These are phyloP conservation scores for Asterella californica DNA, from an alignment of 225 moss, liverwort and hornwort genomes.

Conservation along the genomic window DNA sequence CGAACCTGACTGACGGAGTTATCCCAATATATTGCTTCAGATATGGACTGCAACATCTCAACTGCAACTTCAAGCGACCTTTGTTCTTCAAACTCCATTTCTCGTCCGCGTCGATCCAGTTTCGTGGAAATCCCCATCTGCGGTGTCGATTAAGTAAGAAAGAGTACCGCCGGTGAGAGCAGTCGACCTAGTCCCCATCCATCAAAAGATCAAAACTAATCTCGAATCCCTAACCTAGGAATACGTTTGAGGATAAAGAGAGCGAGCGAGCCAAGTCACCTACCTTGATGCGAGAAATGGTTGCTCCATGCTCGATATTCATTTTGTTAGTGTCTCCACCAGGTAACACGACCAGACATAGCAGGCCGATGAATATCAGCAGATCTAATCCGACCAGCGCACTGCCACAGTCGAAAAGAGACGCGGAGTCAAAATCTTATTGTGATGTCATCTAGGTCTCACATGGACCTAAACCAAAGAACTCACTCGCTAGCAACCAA, in stretches of 20 bases:
- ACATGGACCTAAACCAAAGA: not conserved
- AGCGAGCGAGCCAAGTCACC: not conserved
- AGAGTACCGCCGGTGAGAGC: not conserved
- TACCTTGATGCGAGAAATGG: conserved; percentile 82
- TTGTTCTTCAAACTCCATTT: conserved; percentile 26
- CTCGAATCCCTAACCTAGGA: not conserved
- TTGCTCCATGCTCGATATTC: conserved; percentile 84
- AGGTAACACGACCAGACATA: conserved; percentile 86
- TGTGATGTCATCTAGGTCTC: no score
- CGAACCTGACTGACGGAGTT: conserved; percentile 59
- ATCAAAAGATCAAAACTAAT: not conserved
- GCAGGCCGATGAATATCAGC: conserved; percentile 70
- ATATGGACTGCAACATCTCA: conserved; percentile 69
- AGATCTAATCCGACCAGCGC: conserved; percentile 76
- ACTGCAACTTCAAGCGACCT: conserved; percentile 41
- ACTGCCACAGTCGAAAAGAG: conserved; percentile 43
- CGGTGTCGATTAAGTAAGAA: not conserved
- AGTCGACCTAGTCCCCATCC: not conserved
- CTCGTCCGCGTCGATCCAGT: conserved; percentile 39
- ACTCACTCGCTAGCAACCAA: not conserved
- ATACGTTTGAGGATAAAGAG: not conserved
- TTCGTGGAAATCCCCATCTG: conserved; percentile 69
- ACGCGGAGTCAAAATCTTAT: not conserved
- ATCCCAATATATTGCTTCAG: conserved; percentile 83
- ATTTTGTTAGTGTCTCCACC: conserved; percentile 87